Conservation (phyloP, 441 rosid genomes). For the Populus hybrid region DNA sequence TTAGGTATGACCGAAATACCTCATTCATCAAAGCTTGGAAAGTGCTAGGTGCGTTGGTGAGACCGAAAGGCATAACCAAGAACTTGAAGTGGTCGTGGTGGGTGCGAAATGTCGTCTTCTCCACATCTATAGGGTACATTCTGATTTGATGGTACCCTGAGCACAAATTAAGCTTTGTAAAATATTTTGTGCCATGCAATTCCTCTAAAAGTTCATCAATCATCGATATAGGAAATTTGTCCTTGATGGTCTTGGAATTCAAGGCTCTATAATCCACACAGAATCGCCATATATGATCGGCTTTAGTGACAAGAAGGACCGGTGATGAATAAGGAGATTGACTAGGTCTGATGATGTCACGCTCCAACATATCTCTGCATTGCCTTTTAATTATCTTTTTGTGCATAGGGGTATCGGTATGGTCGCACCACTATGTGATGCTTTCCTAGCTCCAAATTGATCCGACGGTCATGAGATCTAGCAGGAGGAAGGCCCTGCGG, state of each 20-base stretch:
- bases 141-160: background rate
- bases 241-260: background rate
- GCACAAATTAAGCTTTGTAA: background rate
- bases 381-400: background rate
- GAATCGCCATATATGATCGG: background rate
- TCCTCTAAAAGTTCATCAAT: background rate
- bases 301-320: background rate
- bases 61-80: background rate
- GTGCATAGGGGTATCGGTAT: background rate
- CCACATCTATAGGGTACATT: background rate
- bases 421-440: background rate
- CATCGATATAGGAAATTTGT: background rate
- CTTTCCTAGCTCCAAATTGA: background rate
- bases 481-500: background rate
- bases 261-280: background rate
- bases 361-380: background rate
- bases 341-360: background rate
- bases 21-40: background rate
- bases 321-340: background rate
- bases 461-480: background rate
- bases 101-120: background rate
- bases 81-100: constrained; percentile 1
- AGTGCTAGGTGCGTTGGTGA: background rate
- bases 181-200: background rate
- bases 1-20: background rate